These are phyloP conservation scores for Talaromyces atroroseus DNA, from an alignment of 2,329 filamentous ascomycete genomes.

Conservation along the genomic window DNA sequence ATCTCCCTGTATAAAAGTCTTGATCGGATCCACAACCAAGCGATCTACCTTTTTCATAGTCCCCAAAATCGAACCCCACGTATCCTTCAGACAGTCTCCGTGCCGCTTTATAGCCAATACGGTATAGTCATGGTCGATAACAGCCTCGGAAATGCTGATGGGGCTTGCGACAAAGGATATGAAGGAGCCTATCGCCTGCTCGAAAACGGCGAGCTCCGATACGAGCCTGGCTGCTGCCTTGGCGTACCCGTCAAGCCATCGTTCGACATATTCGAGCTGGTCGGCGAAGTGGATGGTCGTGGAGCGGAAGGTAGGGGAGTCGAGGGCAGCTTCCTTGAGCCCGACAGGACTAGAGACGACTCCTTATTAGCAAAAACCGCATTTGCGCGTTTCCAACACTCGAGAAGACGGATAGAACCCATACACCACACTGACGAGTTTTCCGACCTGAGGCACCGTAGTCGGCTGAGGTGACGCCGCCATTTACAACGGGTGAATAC, in stretches of 20 bases:
- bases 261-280: slow-evolving; percentile 84
- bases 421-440: slow-evolving; percentile 44
- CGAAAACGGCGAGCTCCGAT: slow-evolving; percentile 65
- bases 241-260: slow-evolving; percentile 76
- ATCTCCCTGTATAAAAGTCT: slow-evolving; percentile 70
- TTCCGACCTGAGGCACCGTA: slow-evolving; percentile 37
- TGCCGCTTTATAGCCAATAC: slow-evolving; percentile 78
- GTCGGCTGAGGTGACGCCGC: slow-evolving; percentile 30
- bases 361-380: not conserved
- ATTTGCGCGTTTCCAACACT: not conserved
- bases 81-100: slow-evolving; percentile 79
- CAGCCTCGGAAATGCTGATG: slow-evolving; percentile 67
- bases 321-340: slow-evolving; percentile 89
- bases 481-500: slow-evolving; percentile 20
- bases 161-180: slow-evolving; percentile 71
- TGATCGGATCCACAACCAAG: slow-evolving; percentile 74
- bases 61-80: slow-evolving; percentile 71
- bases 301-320: slow-evolving; percentile 91
- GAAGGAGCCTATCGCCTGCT: slow-evolving; percentile 72
- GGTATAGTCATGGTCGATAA: slow-evolving; percentile 93
- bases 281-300: slow-evolving; percentile 81
- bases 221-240: slow-evolving; percentile 58
- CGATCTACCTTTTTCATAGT: slow-evolving; percentile 72
- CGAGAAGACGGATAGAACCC: slow-evolving; percentile 14
- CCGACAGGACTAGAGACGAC: slow-evolving; percentile 61